Base-by-base conservation (phyloP, 2,329 filamentous ascomycete genomes). In the Diaporthe sp. region DNA sequence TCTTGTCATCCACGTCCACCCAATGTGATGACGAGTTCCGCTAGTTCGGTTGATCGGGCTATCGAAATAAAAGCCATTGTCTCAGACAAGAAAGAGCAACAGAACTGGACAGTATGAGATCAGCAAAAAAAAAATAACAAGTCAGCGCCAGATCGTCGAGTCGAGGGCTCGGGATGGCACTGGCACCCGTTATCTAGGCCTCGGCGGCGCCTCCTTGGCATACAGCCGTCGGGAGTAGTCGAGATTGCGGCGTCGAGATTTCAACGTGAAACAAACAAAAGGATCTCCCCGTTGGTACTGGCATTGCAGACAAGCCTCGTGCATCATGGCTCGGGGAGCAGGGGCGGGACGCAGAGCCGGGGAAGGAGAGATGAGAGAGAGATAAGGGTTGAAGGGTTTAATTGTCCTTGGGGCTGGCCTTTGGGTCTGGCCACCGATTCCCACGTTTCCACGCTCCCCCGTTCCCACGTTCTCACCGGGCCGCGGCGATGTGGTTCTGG, bases 301-400 rank as follows among this genome's bases (percentile, higher is more conserved):
- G 30, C 32, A 27, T 19, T 37, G 30, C 32, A 37, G 44, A 37
- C 47, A 66, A 66, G 63, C 63, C 63, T 66, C 19, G 44, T 66
- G 30, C 44, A 51, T 51, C 30, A 27, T 44, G 63, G 63, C 32
- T 51, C 44, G 30, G 63, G 63, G 63, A 51, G 42, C 63, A 66
- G 63, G 30, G 44, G 44, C 44, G 63, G 63, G 42, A 19, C 15
- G 44, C 63, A 37, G 13, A 4, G 44, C 44, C 44, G 63, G 63
- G 44, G 63, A 37, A 15, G 44, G 61, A 35, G 44, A 66, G 63
- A 51, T 51, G 63, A 66, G 63, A 51, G 19, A 66, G 44, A 66
- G 63, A 66, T 66, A 51, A 66, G 63, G 47, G 44, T 66, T 66
- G 51, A 51, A 66, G 63, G 47, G 44, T 66, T 66, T 66, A 53